Evolutionary conservation across 148 eudicot species (phyloP).

Genomic region (Amaranthus hypochondriacus): DNA sequence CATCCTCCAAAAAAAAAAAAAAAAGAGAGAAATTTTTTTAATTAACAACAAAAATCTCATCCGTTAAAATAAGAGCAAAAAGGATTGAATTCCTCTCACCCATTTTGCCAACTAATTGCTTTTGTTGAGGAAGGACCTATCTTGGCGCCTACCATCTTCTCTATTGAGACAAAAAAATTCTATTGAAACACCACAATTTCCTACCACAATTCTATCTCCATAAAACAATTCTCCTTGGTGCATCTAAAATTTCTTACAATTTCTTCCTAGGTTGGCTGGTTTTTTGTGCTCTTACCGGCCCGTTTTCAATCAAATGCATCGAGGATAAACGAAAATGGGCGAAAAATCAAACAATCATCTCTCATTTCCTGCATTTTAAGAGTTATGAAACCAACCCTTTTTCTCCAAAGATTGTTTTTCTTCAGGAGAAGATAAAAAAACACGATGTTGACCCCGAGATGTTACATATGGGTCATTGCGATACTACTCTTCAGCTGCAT

Average conservation of each 20-base stretch:
- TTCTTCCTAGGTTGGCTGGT: neutral
- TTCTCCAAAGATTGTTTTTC: neutral
- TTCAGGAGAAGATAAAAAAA: slow-evolving; percentile 4
- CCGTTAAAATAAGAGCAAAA: slow-evolving; percentile 20
- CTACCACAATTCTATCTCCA: slow-evolving; percentile 5
- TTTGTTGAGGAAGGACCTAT: neutral
- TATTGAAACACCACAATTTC: neutral
- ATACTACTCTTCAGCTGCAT: slow-evolving; percentile 28
- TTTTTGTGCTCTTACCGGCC: neutral
- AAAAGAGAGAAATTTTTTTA: neutral
- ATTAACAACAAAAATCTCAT: neutral
- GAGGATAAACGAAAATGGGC: slow-evolving; percentile 14
- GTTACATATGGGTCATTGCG: slow-evolving; percentile 33
- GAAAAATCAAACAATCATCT: neutral
- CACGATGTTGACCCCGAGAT: slow-evolving; percentile 17
- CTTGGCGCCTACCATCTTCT: slow-evolving; percentile 17
- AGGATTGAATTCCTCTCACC: slow-evolving; percentile 19
- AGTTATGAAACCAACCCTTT: slow-evolving; percentile 7
- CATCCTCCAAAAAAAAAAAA: neutral
- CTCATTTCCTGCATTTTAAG: neutral
- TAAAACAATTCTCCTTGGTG: neutral
- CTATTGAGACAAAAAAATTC: neutral
- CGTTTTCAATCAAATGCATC: slow-evolving; percentile 9
- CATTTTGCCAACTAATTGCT: neutral
- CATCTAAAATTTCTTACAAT: neutral